These are phyloP conservation scores for Cryptosporidium bovis DNA, from an alignment of 169 alveolate genomes.

Conservation along the genomic window DNA sequence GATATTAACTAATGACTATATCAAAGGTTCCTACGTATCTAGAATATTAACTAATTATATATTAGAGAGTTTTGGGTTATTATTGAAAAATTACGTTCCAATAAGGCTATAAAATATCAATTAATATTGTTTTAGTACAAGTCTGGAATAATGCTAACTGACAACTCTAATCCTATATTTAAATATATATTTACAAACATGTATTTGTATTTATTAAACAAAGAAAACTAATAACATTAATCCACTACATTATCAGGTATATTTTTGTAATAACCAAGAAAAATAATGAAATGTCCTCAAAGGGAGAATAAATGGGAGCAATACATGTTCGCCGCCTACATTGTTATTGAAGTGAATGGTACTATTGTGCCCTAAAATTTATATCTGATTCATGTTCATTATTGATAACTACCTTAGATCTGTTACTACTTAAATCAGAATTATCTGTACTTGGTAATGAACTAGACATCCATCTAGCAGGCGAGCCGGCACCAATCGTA, in stretches of 20 bases:
- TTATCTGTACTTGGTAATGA: slow-evolving; percentile 36
- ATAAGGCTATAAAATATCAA: neutral
- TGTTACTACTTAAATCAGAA: slow-evolving; percentile 47
- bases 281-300: too few species aligned
- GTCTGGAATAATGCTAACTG: neutral
- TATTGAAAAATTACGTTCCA: slow-evolving; percentile 26
- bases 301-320: too few species aligned
- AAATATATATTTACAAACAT: neutral
- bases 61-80: slow-evolving; percentile 39
- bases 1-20: slow-evolving; percentile 75
- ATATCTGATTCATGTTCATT: too few species aligned
- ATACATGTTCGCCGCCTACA: neutral
- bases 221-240: too few species aligned
- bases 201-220: neutral
- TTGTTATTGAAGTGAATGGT: neutral
- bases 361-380: neutral
- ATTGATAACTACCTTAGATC: neutral
- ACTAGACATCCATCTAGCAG: slow-evolving; percentile 11
- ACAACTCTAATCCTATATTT: too few species aligned
- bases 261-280: too few species aligned
- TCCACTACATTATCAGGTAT: neutral
- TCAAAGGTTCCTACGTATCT: slow-evolving; percentile 76
- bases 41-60: slow-evolving; percentile 1
- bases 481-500: slow-evolving; percentile 42
- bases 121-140: neutral